A percentile compares a stretch with the other conserved stretches of the same genome.
These are phyloP conservation scores for Trichothecium roseum DNA, from an alignment of 2,329 filamentous ascomycete species.

Conservation along the genomic window DNA sequence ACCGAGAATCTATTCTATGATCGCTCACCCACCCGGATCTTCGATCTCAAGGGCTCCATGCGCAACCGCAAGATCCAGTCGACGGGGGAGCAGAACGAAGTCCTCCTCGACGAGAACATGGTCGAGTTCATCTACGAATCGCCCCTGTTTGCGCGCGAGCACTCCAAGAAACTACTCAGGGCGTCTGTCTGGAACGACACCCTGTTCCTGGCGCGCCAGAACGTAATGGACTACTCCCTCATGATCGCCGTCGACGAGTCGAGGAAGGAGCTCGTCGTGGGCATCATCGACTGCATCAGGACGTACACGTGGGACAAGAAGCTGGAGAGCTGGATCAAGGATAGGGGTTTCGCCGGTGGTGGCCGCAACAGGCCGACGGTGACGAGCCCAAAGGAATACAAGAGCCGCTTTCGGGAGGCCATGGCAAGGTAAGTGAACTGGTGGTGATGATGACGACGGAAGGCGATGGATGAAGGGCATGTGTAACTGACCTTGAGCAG, in stretches of 20 bases:
- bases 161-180: slow-evolving; percentile 86
- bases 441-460: slow-evolving; percentile 5
- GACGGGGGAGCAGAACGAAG: slow-evolving; percentile 92
- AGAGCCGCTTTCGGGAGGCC: slow-evolving; percentile 86
- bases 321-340: slow-evolving; percentile 99
- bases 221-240: slow-evolving; percentile 98
- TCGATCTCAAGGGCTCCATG: slow-evolving; percentile 97
- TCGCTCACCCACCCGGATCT: slow-evolving; percentile 76
- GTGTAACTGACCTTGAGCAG: slow-evolving; percentile 16
- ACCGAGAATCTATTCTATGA: slow-evolving; percentile 99
- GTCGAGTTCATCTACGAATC: slow-evolving; percentile 99
- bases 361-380: slow-evolving; percentile 83
- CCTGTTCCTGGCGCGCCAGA: slow-evolving; percentile 83
- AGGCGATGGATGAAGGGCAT: slow-evolving; percentile 1
- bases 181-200: slow-evolving; percentile 97
- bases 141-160: slow-evolving; percentile 87
- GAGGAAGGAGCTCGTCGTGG: slow-evolving; percentile 84
- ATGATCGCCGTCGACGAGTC: slow-evolving; percentile 97
- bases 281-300: slow-evolving; percentile 96
- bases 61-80: slow-evolving; percentile 94
- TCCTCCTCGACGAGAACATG: slow-evolving; percentile 95
- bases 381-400: slow-evolving; percentile 95
- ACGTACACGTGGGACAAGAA: slow-evolving; percentile 99
- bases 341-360: slow-evolving; percentile 71
- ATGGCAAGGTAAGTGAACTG: slow-evolving; percentile 70